Percentiles rank a stretch among this genome's conserved stretches.
Conservation (phyloP, 202 grass and related monocot species). For the Schoenoplectus tabernaemontani region DNA sequence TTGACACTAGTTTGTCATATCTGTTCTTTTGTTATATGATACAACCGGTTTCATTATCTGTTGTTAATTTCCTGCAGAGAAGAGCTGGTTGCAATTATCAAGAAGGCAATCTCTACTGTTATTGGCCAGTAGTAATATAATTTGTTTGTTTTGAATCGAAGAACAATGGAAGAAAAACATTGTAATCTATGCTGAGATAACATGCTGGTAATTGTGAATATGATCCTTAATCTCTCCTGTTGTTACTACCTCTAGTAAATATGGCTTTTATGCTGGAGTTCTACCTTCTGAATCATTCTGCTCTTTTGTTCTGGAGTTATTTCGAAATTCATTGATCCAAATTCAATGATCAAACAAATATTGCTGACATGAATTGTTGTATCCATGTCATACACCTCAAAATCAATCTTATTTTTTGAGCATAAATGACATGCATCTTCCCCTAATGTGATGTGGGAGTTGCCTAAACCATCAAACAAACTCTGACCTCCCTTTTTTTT, state of each 20-base stretch:
- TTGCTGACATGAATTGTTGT: neutral
- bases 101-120: conserved; percentile 42
- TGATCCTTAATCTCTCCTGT: neutral
- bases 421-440: neutral
- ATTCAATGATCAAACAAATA: neutral
- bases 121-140: conserved; percentile 39
- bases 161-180: neutral
- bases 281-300: neutral
- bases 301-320: neutral
- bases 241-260: neutral
- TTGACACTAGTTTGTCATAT: neutral
- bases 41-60: neutral
- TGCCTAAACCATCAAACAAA: neutral
- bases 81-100: conserved; percentile 55
- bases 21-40: neutral
- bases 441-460: neutral
- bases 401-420: neutral
- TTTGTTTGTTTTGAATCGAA: neutral
- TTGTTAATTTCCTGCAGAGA: conserved; percentile 42
- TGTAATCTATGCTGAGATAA: neutral
- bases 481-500: too few relatives aligned
- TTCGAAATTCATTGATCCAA: too few relatives aligned
- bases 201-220: neutral
- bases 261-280: neutral
- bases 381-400: neutral